Evolutionary conservation across 169 alveolate genomes (phyloP).

Genomic region (Eimeria praecox): DNA sequence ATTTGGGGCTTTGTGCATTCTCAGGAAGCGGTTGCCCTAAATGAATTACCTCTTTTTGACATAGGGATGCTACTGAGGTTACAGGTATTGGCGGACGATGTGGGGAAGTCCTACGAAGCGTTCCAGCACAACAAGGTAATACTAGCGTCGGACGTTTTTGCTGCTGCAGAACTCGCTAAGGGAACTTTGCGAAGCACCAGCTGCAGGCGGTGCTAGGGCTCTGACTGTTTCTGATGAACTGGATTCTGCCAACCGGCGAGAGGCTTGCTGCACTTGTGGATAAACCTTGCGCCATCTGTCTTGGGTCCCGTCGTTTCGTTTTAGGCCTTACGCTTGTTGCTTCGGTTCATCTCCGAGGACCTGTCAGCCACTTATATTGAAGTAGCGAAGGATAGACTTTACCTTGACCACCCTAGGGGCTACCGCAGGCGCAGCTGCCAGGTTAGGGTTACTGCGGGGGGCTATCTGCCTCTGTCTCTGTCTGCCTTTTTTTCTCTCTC

Average conservation of each 20-base stretch:
- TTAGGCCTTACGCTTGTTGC: conserved; percentile 68
- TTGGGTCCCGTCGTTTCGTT: background rate
- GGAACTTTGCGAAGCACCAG: background rate
- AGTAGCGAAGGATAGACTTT: conserved; percentile 79
- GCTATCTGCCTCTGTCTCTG: background rate
- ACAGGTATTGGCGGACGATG: conserved; percentile 12
- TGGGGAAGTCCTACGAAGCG: conserved; percentile 52
- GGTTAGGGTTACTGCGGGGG: conserved; percentile 12
- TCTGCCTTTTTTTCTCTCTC: too few species aligned
- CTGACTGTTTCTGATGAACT: background rate
- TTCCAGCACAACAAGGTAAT: conserved; percentile 52
- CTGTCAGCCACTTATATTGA: conserved; percentile 76
- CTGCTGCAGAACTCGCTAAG: background rate
- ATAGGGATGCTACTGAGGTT: conserved; percentile 65
- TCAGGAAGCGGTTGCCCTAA: conserved; percentile 59
- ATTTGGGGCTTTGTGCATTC: background rate
- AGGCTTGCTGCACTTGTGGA: conserved; percentile 15
- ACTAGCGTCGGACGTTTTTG: background rate
- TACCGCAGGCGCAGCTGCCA: conserved; percentile 81
- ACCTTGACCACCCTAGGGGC: conserved; percentile 65
- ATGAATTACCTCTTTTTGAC: conserved; percentile 71
- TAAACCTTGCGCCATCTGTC: background rate
- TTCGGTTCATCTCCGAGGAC: conserved; percentile 47
- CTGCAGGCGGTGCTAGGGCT: background rate
- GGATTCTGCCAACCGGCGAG: background rate